Evolutionary conservation across 1,139 yeast species (phyloP).

Genomic region (Lodderomyces jiufengensis): DNA sequence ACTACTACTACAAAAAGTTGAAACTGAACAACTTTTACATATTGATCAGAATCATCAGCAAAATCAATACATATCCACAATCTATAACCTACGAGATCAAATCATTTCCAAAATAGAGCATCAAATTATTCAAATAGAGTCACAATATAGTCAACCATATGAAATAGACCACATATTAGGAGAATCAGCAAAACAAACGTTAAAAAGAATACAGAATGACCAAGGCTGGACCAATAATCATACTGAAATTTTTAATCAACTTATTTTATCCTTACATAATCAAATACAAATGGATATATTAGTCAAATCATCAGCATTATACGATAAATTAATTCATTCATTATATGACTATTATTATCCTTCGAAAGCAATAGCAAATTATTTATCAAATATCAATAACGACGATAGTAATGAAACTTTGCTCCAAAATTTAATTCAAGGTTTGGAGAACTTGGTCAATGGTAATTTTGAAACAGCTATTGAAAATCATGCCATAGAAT

Average conservation of each 20-base stretch:
- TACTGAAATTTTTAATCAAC: constrained; percentile 36
- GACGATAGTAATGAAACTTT: constrained; percentile 1
- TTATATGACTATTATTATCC: constrained; percentile 22
- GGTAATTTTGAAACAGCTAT: constrained; percentile 38
- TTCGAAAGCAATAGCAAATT: constrained; percentile 8
- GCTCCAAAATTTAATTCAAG: constrained; percentile 12
- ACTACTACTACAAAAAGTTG: constrained; percentile 40
- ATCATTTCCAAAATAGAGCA: constrained; percentile 25
- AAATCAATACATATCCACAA: constrained; percentile 6
- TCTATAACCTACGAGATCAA: constrained; percentile 23
- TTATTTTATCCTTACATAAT: constrained; percentile 41
- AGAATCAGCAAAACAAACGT: constrained; percentile 40
- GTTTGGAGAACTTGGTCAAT: constrained; percentile 28
- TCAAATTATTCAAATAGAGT: constrained; percentile 51
- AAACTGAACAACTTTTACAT: constrained; percentile 23
- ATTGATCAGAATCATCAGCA: constrained; percentile 15
- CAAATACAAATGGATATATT: constrained; percentile 51
- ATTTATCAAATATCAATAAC: background rate
- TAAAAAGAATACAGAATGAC: constrained; percentile 44
- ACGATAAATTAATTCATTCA: constrained; percentile 35
- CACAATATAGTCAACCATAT: constrained; percentile 42
- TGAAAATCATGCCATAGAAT: constrained; percentile 27
- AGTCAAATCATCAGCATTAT: constrained; percentile 51
- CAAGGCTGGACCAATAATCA: constrained; percentile 54
- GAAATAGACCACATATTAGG: constrained; percentile 51